phyloP scores from a whole-genome alignment of 192 early-diverging fungal genomes.

The Coemansia sp. region DNA sequence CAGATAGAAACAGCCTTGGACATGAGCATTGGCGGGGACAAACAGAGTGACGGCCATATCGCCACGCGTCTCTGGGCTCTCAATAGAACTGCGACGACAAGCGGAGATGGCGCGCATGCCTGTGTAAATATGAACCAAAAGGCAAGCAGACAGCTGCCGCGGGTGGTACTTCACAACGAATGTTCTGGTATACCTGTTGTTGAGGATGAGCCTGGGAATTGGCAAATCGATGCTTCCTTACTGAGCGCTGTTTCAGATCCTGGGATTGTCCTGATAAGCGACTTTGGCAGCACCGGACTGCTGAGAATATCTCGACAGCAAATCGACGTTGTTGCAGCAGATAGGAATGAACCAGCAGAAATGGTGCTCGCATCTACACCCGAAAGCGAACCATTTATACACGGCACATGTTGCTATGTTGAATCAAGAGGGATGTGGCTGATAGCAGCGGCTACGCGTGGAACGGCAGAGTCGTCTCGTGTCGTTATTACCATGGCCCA shows the following conservation, averaged over 20 bases:
- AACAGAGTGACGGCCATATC: neutral
- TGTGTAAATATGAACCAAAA: neutral
- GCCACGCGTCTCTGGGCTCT: slow-evolving; percentile 24
- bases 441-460: neutral
- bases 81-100: neutral
- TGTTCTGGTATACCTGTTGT: neutral
- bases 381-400: slow-evolving; percentile 20
- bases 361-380: neutral
- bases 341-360: neutral
- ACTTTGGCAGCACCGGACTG: slow-evolving; percentile 11
- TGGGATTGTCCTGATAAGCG: slow-evolving; percentile 6
- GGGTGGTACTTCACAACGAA: slow-evolving; percentile 20
- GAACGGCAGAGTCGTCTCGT: neutral
- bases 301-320: slow-evolving; percentile 17
- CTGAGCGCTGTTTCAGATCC: slow-evolving; percentile 1
- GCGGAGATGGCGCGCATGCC: neutral
- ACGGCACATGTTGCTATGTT: slow-evolving; percentile 19
- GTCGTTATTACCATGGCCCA: neutral
- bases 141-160: neutral
- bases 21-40: neutral
- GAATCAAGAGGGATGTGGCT: neutral
- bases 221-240: slow-evolving; percentile 14
- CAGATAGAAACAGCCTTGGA: neutral
- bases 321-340: slow-evolving; percentile 4
- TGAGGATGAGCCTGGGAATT: slow-evolving; percentile 13